A percentile compares a stretch with the other conserved stretches of the same genome.
Evolutionary conservation across 192 early-diverging fungal species (phyloP).

Genomic region (Rhizophagus prolifer): DNA sequence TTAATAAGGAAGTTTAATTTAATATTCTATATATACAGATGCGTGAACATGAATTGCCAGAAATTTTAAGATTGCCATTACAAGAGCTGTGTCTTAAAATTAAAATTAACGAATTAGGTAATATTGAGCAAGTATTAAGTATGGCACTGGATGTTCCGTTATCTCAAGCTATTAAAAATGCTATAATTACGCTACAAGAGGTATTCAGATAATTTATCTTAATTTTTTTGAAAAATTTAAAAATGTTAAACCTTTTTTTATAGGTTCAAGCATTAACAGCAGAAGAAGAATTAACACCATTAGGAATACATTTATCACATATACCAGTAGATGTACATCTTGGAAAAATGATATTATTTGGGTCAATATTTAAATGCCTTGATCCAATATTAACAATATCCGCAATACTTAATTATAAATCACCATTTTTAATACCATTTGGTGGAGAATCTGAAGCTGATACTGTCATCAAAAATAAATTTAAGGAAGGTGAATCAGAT

Average conservation of each 20-base stretch:
- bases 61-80: slow-evolving; percentile 79
- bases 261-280: slow-evolving; percentile 47
- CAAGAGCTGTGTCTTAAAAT: slow-evolving; percentile 80
- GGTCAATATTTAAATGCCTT: slow-evolving; percentile 69
- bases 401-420: slow-evolving; percentile 61
- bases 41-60: slow-evolving; percentile 67
- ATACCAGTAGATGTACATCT: slow-evolving; percentile 79
- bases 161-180: slow-evolving; percentile 51
- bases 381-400: slow-evolving; percentile 76
- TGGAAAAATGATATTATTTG: slow-evolving; percentile 82
- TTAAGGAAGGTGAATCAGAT: slow-evolving; percentile 48
- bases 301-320: slow-evolving; percentile 67
- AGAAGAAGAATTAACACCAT: slow-evolving; percentile 60
- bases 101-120: slow-evolving; percentile 61
- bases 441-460: slow-evolving; percentile 52
- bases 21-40: slow-evolving; percentile 42
- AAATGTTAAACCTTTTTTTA: neutral
- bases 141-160: slow-evolving; percentile 74
- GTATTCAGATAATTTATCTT: slow-evolving; percentile 36
- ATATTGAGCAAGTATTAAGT: slow-evolving; percentile 57
- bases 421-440: slow-evolving; percentile 57
- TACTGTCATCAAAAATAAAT: slow-evolving; percentile 36
- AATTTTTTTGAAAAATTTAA: slow-evolving; percentile 4
- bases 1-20: slow-evolving; percentile 7
- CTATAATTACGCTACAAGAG: slow-evolving; percentile 59